These are phyloP conservation scores for Fusarium torreyae DNA, from an alignment of 2,329 filamentous ascomycete genomes.

Conservation along the genomic window DNA sequence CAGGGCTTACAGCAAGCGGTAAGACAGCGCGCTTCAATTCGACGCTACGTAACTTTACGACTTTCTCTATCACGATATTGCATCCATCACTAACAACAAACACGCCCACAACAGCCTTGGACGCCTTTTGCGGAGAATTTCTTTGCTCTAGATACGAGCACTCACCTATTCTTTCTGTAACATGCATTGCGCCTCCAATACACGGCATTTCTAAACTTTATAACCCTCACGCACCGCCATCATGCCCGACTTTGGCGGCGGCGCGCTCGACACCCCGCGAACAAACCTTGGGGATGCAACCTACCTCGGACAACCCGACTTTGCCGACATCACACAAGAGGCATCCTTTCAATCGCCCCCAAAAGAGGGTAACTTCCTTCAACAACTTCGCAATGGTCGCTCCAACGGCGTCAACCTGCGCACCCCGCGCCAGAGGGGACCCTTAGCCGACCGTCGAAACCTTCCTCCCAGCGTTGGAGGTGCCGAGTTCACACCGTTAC, in stretches of 20 bases:
- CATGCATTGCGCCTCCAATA: slow-evolving; percentile 41
- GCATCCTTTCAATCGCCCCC: slow-evolving; percentile 87
- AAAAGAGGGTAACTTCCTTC: slow-evolving; percentile 78
- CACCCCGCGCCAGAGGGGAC: slow-evolving; percentile 81
- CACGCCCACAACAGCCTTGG: slow-evolving; percentile 20
- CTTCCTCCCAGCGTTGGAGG: slow-evolving; percentile 75
- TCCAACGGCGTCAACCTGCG: slow-evolving; percentile 71
- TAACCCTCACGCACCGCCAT: slow-evolving; percentile 39
- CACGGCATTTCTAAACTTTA: slow-evolving; percentile 42
- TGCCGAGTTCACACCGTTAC: slow-evolving; percentile 92
- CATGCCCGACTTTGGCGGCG: slow-evolving; percentile 76
- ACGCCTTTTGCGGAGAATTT: slow-evolving; percentile 14
- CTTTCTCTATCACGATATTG: slow-evolving; percentile 38
- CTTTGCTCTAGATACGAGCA: slow-evolving; percentile 6
- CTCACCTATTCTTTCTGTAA: slow-evolving; percentile 23
- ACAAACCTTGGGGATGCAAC: slow-evolving; percentile 89
- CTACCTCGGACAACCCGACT: slow-evolving; percentile 79
- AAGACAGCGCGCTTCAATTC: slow-evolving; percentile 43
- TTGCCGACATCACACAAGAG: slow-evolving; percentile 86
- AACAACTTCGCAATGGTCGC: slow-evolving; percentile 79
- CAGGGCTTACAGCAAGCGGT: slow-evolving; percentile 36
- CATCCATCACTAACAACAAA: slow-evolving; percentile 43
- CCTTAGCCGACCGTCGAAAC: slow-evolving; percentile 80
- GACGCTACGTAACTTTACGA: slow-evolving; percentile 31
- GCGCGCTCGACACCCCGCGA: slow-evolving; percentile 85